These are phyloP conservation scores for Xylaria longipes DNA, from an alignment of 495 filamentous ascomycete genomes.

Conservation along the genomic window DNA sequence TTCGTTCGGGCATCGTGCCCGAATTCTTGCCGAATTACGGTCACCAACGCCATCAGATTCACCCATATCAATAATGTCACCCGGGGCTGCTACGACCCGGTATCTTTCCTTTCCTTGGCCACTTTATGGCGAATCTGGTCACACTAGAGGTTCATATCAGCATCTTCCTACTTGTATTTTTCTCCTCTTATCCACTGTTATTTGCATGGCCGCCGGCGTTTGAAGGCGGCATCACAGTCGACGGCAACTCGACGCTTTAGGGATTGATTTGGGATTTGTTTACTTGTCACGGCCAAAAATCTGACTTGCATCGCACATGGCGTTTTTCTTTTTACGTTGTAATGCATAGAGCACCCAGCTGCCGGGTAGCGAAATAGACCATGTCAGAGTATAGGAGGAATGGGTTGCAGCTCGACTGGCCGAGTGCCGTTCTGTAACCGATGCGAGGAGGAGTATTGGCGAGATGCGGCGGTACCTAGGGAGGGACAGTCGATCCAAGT, in stretches of 20 bases:
- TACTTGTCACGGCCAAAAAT: conserved; percentile 21
- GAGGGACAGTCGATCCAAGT: neutral
- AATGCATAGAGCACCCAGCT: conserved; percentile 25
- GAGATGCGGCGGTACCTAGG: neutral
- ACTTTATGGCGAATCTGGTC: neutral
- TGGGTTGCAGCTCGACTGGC: neutral
- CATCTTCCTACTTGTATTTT: conserved; percentile 29
- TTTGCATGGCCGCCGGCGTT: conserved; percentile 43
- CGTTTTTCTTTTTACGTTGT: conserved; percentile 30
- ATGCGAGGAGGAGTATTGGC: neutral
- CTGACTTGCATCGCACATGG: conserved; percentile 36
- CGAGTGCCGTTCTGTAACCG: neutral
- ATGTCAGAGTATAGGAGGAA: conserved; percentile 18
- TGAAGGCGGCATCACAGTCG: conserved; percentile 36
- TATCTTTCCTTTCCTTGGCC: conserved; percentile 20
- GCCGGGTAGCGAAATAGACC: conserved; percentile 2
- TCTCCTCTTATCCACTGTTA: conserved; percentile 17
- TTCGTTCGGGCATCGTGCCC: conserved; percentile 82
- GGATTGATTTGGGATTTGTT: conserved; percentile 28
- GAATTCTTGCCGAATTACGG: conserved; percentile 57
- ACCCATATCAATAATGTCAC: conserved; percentile 28
- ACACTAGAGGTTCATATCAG: neutral
- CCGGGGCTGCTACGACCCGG: conserved; percentile 1
- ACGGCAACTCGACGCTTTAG: conserved; percentile 34
- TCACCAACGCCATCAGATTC: conserved; percentile 31